phyloP scores from a whole-genome alignment of 768 basidiomycete species.

The Fomitopsis pulvina region DNA sequence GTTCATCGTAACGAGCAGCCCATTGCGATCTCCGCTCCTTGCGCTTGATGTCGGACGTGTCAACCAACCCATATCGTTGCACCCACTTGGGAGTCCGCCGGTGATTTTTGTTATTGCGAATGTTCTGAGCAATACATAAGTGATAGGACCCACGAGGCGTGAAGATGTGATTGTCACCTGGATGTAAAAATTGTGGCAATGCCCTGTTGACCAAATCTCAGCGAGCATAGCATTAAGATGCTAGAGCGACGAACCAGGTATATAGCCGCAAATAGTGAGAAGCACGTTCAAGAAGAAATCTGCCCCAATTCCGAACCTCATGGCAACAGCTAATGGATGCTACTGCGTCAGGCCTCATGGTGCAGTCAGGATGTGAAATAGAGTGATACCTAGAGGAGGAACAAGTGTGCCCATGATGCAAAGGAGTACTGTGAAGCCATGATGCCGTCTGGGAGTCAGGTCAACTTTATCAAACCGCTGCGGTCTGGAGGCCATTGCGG shows the following conservation, averaged over 20 bases:
- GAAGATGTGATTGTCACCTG: constrained; percentile 40
- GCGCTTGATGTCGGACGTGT: constrained; percentile 70
- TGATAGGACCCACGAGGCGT: not conserved
- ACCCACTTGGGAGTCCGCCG: constrained; percentile 96
- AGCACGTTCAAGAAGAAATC: constrained; percentile 91
- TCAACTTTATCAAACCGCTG: constrained; percentile 42
- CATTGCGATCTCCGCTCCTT: constrained; percentile 80
- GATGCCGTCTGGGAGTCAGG: constrained; percentile 63
- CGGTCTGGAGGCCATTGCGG: not conserved
- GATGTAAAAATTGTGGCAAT: constrained; percentile 91
- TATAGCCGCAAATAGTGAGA: constrained; percentile 87
- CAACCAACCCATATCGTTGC: constrained; percentile 82
- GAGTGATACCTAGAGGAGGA: constrained; percentile 71
- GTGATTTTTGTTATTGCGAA: constrained; percentile 92
- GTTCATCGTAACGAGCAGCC: constrained; percentile 82
- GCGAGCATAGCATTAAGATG: not conserved
- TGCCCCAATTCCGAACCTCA: constrained; percentile 83
- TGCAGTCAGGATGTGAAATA: not conserved
- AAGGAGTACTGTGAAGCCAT: constrained; percentile 75
- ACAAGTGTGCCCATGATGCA: constrained; percentile 88
- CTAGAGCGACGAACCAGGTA: constrained; percentile 51
- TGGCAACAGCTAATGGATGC: constrained; percentile 69
- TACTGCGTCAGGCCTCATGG: constrained; percentile 5
- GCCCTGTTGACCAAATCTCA: constrained; percentile 41
- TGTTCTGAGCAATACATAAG: constrained; percentile 49